Base-by-base conservation (phyloP, 352 stramenopile species). In the Aphanomyces euteiches region DNA sequence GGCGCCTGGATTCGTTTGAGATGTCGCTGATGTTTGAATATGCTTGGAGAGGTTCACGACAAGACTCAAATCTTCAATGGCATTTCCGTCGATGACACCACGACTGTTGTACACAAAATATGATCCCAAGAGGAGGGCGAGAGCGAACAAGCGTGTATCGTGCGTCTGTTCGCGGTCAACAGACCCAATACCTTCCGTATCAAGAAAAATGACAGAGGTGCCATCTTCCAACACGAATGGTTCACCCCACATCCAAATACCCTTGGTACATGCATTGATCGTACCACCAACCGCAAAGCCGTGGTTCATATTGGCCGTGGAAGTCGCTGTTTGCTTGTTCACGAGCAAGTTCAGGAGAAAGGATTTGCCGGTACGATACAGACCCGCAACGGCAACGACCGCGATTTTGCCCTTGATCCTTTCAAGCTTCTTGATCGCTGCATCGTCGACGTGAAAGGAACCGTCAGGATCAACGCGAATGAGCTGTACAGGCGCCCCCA, bases 91-190 rank as follows among this genome's bases (percentile, higher is more conserved):
- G 67, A 97, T 96, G 0, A 95, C 87, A 17, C 90, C 90, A 34
- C 85, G 85, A 57, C 83, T 94, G 78, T 97, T 97, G 85, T 96
- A 97, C 60, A 97, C 85, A 61, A 97, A 96, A 56, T 84, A 87
- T 28, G 88, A 93, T 36, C 82, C 80, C 41, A 97, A 77, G 17
- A 97, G 75, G 73, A 96, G 72, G 38, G 88, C 88, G 6, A 97
- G 76, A 38, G 90, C 85, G 73, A 97, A 97, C 73, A 97, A 92
- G 66, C 88, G 85, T 67, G 87, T 92, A 77, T 97, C 90, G 68
- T 97, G 84, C 10, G 87, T 96, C 76, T 96, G 84, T 67, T 88
- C 79, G 57, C 88, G 86, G 56, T 96, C 85, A 12, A 88, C 76
- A 0, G 84, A 93, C 17, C 89, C 90, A 0, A 97, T 78, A 3